A percentile compares a stretch with the other conserved stretches of the same genome.
phyloP scores from a whole-genome alignment of 2,329 filamentous ascomycete species.

The Phialophora expanda region DNA sequence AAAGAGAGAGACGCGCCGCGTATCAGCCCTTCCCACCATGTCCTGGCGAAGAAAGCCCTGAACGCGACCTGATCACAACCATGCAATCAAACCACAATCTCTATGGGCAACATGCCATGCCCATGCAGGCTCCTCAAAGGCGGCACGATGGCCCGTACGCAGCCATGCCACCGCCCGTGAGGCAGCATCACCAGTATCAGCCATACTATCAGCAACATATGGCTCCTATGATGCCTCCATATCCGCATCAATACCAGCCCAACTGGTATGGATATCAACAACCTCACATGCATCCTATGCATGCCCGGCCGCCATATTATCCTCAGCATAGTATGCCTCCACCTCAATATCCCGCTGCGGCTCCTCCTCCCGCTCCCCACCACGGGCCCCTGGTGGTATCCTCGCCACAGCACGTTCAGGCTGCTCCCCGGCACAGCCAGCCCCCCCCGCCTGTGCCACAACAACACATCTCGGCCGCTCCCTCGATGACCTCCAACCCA shows the following conservation, averaged over 20 bases:
- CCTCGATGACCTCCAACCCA: slow-evolving; percentile 43
- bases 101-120: slow-evolving; percentile 53
- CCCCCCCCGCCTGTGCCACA: slow-evolving; percentile 31
- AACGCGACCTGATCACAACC: slow-evolving; percentile 38
- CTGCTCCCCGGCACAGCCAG: slow-evolving; percentile 34
- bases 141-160: slow-evolving; percentile 54
- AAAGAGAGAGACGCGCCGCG: slow-evolving; percentile 16
- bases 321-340: slow-evolving; percentile 52
- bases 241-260: slow-evolving; percentile 51
- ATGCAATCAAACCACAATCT: slow-evolving; percentile 43
- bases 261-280: slow-evolving; percentile 52
- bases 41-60: slow-evolving; percentile 33
- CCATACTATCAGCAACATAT: slow-evolving; percentile 61
- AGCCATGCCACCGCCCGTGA: slow-evolving; percentile 56
- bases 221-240: slow-evolving; percentile 57
- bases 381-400: slow-evolving; percentile 32
- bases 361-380: slow-evolving; percentile 39
- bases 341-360: slow-evolving; percentile 42
- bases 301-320: slow-evolving; percentile 50
- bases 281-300: slow-evolving; percentile 50
- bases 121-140: slow-evolving; percentile 56
- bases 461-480: slow-evolving; percentile 43
- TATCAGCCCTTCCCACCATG: slow-evolving; percentile 30
- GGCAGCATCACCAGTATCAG: slow-evolving; percentile 66
- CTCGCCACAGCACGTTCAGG: slow-evolving; percentile 36